Conservation (phyloP, 805 yeast species). For the Spathaspora gorwiae region DNA sequence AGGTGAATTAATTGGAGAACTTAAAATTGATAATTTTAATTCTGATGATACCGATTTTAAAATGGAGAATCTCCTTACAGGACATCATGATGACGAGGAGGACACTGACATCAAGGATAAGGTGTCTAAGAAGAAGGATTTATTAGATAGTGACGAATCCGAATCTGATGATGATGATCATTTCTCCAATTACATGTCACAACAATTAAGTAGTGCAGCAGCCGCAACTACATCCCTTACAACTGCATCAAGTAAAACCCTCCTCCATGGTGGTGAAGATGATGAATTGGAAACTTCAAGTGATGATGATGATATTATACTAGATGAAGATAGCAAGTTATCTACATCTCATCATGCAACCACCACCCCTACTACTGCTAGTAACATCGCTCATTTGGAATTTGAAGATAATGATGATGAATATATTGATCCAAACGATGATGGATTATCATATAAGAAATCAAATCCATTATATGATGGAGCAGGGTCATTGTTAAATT, state of each 20-base stretch:
- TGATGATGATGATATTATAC: conserved; percentile 18
- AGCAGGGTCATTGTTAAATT: conserved; percentile 15
- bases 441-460: conserved; percentile 69
- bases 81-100: conserved; percentile 26
- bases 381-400: neutral
- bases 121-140: conserved; percentile 1
- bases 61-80: neutral
- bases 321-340: conserved; percentile 17
- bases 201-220: conserved; percentile 56
- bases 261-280: conserved; percentile 53
- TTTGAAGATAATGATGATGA: conserved; percentile 52
- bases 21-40: conserved; percentile 13
- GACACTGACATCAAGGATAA: conserved; percentile 15
- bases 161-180: conserved; percentile 45
- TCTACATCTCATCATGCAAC: neutral
- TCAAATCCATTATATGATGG: conserved; percentile 59
- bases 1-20: conserved; percentile 36
- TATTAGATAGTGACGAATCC: conserved; percentile 25
- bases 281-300: conserved; percentile 6
- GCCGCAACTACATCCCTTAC: conserved; percentile 27
- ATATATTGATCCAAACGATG: conserved; percentile 77
- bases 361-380: neutral
- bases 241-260: conserved; percentile 8
- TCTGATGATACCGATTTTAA: conserved; percentile 11
- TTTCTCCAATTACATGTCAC: conserved; percentile 71